Percentiles rank a stretch among this genome's conserved stretches.
Evolutionary conservation across 306 rosid species (phyloP).

Genomic region (Adenanthera pavonina): DNA sequence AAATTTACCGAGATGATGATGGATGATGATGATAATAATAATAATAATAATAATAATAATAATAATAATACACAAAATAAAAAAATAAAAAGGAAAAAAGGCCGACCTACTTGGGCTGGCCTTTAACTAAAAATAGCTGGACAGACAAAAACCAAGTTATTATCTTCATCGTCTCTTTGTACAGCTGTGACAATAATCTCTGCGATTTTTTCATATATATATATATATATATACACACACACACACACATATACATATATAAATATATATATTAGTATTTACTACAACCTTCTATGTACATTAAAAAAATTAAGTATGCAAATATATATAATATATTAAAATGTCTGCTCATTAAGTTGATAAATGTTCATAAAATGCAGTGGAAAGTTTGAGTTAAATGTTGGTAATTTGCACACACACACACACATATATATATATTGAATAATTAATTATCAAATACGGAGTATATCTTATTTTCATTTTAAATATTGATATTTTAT

Average conservation of each 20-base stretch:
- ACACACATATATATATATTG: too few species aligned
- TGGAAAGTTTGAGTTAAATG: not conserved
- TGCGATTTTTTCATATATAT: slow-evolving; percentile 13
- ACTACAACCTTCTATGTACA: not conserved
- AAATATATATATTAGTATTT: not conserved
- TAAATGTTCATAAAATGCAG: not conserved
- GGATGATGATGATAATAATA: too few species aligned
- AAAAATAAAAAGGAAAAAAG: slow-evolving; percentile 19
- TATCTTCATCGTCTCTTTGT: slow-evolving; percentile 66
- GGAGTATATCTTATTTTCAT: not conserved
- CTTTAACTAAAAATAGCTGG: slow-evolving; percentile 91
- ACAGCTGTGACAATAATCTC: slow-evolving; percentile 68
- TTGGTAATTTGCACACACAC: not conserved
- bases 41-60: too few species aligned
- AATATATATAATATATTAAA: not conserved
- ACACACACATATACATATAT: too few species aligned
- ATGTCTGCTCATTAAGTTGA: not conserved
- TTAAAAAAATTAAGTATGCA: not conserved
- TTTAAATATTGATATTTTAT: not conserved
- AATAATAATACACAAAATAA: not conserved
- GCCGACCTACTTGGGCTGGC: slow-evolving; percentile 79
- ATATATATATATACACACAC: too few species aligned
- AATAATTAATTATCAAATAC: too few species aligned
- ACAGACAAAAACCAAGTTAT: slow-evolving; percentile 86
- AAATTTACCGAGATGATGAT: not conserved